Base-by-base conservation (phyloP, 495 filamentous ascomycete genomes). In the Physcia stellaris region DNA sequence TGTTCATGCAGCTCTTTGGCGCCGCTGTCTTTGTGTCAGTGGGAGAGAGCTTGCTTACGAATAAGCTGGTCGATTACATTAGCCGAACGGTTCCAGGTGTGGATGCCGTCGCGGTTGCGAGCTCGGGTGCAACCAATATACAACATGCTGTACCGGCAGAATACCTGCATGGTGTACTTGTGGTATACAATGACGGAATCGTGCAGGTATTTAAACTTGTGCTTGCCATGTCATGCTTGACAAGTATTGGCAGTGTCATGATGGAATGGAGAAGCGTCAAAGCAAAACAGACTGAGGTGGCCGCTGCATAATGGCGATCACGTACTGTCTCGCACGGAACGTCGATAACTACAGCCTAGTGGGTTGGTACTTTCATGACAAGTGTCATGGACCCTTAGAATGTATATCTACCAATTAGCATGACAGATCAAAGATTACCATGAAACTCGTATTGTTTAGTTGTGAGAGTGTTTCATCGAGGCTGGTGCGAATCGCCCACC, bases 1-100 rank as follows among this genome's bases (percentile, higher is more conserved):
- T 75, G 40, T 75, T 77, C 49, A 55, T 62, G 2, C 72, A 75
- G 54, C 65, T 68, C 38, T 51, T 77, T 12, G 73, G 73, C n/a
- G 69, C 66, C 22, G 68, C 66, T 9, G 55, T 77, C 4, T 75
- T 74, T 41, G 59, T 61, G 0, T 60, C 61, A 0, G 60, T 73
- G 13, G 71, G 64, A 0, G 61, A 72, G 45, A 61, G 62, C 24
- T 57, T 73, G 35, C 52, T 73, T 21, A 64, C 51, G 40, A 68
- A 62, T 34, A 46, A 61, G 18, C 53, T 71, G 20, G 60, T 63
- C 7, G 40, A 46, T 1, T 49, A 55, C 34, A 48, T 70, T 2
- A 24, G 9, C 16, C 7, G 6, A 10, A 13, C 18, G 15, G 26
- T 39, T 17, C 24, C 37, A 12, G 6, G 18, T 4, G 7, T 39